A percentile compares a stretch with the other conserved stretches of the same genome.
Conservation (phyloP, 1,284 basidiomycete species). For the Marasmius tenuissimus region DNA sequence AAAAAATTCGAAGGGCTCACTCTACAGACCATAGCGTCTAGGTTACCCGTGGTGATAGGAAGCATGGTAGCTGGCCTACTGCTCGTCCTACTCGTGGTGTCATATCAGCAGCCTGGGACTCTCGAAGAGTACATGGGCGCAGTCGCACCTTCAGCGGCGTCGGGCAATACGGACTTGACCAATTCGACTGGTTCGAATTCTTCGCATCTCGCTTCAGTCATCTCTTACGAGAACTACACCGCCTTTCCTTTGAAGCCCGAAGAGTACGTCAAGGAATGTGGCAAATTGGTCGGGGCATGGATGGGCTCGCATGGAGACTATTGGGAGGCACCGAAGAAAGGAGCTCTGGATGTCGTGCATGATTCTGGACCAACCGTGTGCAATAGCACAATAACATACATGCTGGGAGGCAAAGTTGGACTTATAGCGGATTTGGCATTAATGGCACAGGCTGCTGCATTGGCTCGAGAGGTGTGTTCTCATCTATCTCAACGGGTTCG, state of each 20-base stretch:
- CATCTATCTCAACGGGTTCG: neutral
- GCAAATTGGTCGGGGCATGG: slow-evolving; percentile 40
- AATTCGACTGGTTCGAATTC: slow-evolving; percentile 11
- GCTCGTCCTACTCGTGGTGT: slow-evolving; percentile 49
- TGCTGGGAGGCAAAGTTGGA: slow-evolving; percentile 66
- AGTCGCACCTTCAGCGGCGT: slow-evolving; percentile 13
- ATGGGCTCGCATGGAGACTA: slow-evolving; percentile 54
- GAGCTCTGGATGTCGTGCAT: slow-evolving; percentile 50
- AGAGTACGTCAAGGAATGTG: slow-evolving; percentile 58
- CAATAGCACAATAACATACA: slow-evolving; percentile 63
- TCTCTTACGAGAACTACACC: slow-evolving; percentile 62
- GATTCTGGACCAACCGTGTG: slow-evolving; percentile 44
- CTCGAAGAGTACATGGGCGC: slow-evolving; percentile 47
- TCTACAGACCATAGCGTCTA: slow-evolving; percentile 18
- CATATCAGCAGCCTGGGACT: slow-evolving; percentile 47
- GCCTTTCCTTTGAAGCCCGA: slow-evolving; percentile 55
- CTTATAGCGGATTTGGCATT: slow-evolving; percentile 62
- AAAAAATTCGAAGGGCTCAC: neutral
- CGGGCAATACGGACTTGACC: neutral
- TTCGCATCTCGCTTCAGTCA: slow-evolving; percentile 30
- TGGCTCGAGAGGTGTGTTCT: slow-evolving; percentile 58
- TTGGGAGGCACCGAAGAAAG: slow-evolving; percentile 44
- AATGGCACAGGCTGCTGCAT: slow-evolving; percentile 62
- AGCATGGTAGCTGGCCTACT: slow-evolving; percentile 47
- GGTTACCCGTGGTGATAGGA: slow-evolving; percentile 45